Percentiles rank a stretch among this genome's conserved stretches.
Conservation (phyloP, 1,284 basidiomycete species). For the Bjerkandera adusta region DNA sequence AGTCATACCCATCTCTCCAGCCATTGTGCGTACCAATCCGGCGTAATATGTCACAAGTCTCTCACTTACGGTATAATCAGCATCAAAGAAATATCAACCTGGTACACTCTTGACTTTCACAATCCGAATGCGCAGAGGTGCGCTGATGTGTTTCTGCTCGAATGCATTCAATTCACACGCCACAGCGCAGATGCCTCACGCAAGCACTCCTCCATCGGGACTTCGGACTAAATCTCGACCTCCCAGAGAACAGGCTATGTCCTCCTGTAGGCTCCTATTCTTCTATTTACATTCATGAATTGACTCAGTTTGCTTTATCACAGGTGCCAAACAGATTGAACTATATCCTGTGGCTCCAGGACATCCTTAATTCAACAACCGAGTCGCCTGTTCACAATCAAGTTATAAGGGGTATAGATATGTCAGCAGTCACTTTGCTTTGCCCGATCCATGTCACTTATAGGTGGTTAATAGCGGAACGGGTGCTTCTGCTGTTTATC, state of each 20-base stretch:
- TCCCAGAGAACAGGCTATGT: conserved; percentile 77
- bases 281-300: neutral
- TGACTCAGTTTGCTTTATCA: neutral
- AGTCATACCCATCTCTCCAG: conserved; percentile 54
- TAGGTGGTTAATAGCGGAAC: conserved; percentile 68
- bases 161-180: neutral
- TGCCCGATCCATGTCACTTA: neutral
- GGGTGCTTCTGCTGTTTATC: conserved; percentile 89
- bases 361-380: conserved; percentile 37
- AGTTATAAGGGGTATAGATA: conserved; percentile 47
- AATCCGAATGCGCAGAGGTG: conserved; percentile 69
- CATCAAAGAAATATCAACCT: conserved; percentile 31
- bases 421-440: conserved; percentile 37
- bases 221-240: conserved; percentile 59
- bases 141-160: neutral
- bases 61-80: conserved; percentile 22
- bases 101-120: conserved; percentile 69
- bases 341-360: conserved; percentile 74
- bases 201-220: conserved; percentile 74
- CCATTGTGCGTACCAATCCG: conserved; percentile 51
- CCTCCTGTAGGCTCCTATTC: conserved; percentile 63
- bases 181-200: conserved; percentile 60
- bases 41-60: neutral
- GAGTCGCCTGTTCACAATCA: neutral
- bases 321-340: conserved; percentile 55